phyloP scores from a whole-genome alignment of 257 asterid species.

The Solanum piurae region DNA sequence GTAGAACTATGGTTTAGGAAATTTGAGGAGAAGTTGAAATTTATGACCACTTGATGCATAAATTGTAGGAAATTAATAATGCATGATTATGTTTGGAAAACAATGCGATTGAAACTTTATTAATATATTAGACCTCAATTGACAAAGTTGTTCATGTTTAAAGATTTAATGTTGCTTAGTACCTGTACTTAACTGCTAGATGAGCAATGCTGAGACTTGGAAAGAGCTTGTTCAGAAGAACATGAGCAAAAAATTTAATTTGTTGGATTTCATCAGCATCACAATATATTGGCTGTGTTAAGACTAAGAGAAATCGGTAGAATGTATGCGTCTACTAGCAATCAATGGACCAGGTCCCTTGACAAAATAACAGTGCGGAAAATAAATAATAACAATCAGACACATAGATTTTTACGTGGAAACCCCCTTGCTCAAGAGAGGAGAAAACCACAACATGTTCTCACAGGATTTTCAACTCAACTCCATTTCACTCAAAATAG shows the following conservation, averaged over 20 bases:
- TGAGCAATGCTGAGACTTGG: slow-evolving; percentile 35
- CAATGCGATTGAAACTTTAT: not conserved
- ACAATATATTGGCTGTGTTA: slow-evolving; percentile 44
- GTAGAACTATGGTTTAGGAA: not conserved
- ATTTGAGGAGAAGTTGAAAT: not conserved
- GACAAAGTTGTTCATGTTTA: slow-evolving; percentile 6
- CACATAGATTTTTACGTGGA: too few relatives aligned
- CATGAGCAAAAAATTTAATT: slow-evolving; percentile 57
- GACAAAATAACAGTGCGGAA: too few relatives aligned
- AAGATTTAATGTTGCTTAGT: slow-evolving; percentile 49
- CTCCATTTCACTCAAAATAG: too few relatives aligned
- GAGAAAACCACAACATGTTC: too few relatives aligned
- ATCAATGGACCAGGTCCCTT: too few relatives aligned
- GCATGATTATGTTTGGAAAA: not conserved
- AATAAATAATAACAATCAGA: too few relatives aligned
- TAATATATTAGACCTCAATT: not conserved
- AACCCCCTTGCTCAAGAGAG: too few relatives aligned
- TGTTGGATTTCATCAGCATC: slow-evolving; percentile 70
- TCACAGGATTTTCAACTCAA: too few relatives aligned
- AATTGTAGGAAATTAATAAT: not conserved
- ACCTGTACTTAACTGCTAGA: slow-evolving; percentile 40
- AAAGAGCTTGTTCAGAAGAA: slow-evolving; percentile 49
- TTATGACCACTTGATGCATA: not conserved
- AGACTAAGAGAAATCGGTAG: too few relatives aligned
- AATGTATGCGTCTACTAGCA: too few relatives aligned